These are phyloP conservation scores for Neurospora sublineolata DNA, from an alignment of 495 filamentous ascomycete species.

Conservation along the genomic window DNA sequence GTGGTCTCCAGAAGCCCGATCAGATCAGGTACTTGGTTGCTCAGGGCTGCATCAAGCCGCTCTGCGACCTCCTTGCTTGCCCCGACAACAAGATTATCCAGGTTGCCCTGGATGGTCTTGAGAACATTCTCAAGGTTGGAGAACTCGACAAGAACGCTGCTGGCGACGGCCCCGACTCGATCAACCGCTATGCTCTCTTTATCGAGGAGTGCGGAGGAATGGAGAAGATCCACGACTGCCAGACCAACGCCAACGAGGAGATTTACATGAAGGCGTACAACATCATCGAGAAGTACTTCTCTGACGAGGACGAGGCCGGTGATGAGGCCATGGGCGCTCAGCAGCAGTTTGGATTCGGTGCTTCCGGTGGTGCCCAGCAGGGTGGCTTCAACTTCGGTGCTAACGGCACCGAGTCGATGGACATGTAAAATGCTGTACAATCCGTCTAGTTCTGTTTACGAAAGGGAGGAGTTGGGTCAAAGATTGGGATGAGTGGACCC, in stretches of 20 bases:
- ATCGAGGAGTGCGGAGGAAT: slow-evolving; percentile 98
- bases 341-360: slow-evolving; percentile 72
- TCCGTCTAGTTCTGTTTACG: background rate
- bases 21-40: slow-evolving; percentile 92
- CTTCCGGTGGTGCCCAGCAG: slow-evolving; percentile 55
- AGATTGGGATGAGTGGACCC: background rate
- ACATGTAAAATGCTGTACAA: slow-evolving; percentile 59
- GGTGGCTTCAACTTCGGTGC: slow-evolving; percentile 82
- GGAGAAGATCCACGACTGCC: slow-evolving; percentile 99
- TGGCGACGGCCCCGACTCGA: slow-evolving; percentile 57
- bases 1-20: slow-evolving; percentile 95
- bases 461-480: background rate
- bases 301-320: slow-evolving; percentile 85
- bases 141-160: slow-evolving; percentile 93
- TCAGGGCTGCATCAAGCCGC: slow-evolving; percentile 91
- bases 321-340: slow-evolving; percentile 48
- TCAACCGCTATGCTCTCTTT: slow-evolving; percentile 96
- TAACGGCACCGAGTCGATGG: slow-evolving; percentile 90
- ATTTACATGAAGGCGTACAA: slow-evolving; percentile 99
- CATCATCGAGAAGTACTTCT: slow-evolving; percentile 99
- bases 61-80: slow-evolving; percentile 92
- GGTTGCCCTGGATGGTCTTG: slow-evolving; percentile 92
- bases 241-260: slow-evolving; percentile 99
- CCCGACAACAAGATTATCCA: slow-evolving; percentile 99
- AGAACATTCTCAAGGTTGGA: slow-evolving; percentile 99